A percentile compares a stretch with the other conserved stretches of the same genome.
Evolutionary conservation across 2,329 filamentous ascomycete genomes (phyloP).

Genomic region (Scedosporium minutisporum): DNA sequence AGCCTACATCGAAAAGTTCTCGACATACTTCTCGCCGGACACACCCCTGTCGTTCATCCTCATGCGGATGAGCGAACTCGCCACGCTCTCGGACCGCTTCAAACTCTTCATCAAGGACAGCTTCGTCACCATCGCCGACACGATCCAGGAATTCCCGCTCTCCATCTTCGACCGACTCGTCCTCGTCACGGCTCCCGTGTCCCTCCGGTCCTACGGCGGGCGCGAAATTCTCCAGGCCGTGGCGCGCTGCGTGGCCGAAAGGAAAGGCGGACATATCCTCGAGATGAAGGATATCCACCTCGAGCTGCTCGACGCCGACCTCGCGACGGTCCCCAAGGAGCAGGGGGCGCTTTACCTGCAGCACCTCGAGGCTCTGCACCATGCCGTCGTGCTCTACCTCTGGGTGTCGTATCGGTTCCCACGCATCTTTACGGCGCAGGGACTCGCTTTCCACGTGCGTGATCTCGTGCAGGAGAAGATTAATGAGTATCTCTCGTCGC

Average conservation of each 20-base stretch:
- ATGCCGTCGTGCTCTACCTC: slow-evolving; percentile 72
- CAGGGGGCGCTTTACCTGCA: slow-evolving; percentile 48
- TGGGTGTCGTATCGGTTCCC: slow-evolving; percentile 89
- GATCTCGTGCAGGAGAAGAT: slow-evolving; percentile 68
- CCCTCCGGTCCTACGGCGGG: slow-evolving; percentile 39
- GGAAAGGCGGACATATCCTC: slow-evolving; percentile 57
- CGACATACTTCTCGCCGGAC: slow-evolving; percentile 68
- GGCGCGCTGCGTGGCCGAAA: slow-evolving; percentile 59
- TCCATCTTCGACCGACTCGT: slow-evolving; percentile 55
- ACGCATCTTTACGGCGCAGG: slow-evolving; percentile 67
- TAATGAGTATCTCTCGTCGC: slow-evolving; percentile 31
- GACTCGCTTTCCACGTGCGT: slow-evolving; percentile 72
- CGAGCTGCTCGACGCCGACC: slow-evolving; percentile 60
- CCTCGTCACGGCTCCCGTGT: slow-evolving; percentile 56
- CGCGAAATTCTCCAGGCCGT: slow-evolving; percentile 48
- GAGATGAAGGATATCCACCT: slow-evolving; percentile 63
- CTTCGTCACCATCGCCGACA: slow-evolving; percentile 57
- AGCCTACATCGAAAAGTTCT: slow-evolving; percentile 62
- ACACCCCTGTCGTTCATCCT: slow-evolving; percentile 81
- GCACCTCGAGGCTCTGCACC: slow-evolving; percentile 69
- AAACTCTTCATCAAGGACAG: slow-evolving; percentile 51
- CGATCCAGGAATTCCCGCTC: slow-evolving; percentile 64
- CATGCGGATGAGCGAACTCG: slow-evolving; percentile 61
- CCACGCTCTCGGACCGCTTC: slow-evolving; percentile 54
- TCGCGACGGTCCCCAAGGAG: slow-evolving; percentile 22